phyloP scores from a whole-genome alignment of 2,329 filamentous ascomycete genomes.

The Trichoderma hamatum region DNA sequence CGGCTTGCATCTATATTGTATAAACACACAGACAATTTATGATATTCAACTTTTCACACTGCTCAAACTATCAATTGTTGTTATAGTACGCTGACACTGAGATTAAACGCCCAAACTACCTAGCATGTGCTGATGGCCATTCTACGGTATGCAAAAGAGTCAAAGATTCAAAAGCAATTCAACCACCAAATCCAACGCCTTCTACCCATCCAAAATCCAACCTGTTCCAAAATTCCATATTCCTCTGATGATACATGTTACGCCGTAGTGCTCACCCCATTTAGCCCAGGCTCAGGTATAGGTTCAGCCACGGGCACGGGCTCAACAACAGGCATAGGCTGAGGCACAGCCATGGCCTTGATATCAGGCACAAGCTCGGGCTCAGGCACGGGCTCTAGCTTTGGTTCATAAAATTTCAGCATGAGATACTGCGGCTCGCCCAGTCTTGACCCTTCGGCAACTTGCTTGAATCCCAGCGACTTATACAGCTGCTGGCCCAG shows the following conservation, averaged over 20 bases:
- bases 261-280: neutral
- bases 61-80: neutral
- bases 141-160: neutral
- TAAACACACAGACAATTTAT: neutral
- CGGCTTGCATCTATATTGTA: conserved; percentile 23
- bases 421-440: conserved; percentile 30
- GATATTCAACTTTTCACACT: conserved; percentile 11
- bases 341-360: neutral
- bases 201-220: neutral
- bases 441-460: conserved; percentile 25
- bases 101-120: neutral
- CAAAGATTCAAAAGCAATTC: neutral
- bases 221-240: neutral
- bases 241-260: neutral
- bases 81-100: neutral
- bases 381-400: neutral
- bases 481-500: conserved; percentile 24
- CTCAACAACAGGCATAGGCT: conserved; percentile 6
- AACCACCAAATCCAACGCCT: neutral
- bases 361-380: neutral
- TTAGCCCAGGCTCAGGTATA: neutral
- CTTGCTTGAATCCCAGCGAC: conserved; percentile 25
- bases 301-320: neutral
- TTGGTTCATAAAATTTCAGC: conserved; percentile 23
- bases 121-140: neutral